A percentile compares a stretch with the other conserved stretches of the same genome.
phyloP scores from a whole-genome alignment of 1,284 basidiomycete genomes.

The Leccinum holopus region DNA sequence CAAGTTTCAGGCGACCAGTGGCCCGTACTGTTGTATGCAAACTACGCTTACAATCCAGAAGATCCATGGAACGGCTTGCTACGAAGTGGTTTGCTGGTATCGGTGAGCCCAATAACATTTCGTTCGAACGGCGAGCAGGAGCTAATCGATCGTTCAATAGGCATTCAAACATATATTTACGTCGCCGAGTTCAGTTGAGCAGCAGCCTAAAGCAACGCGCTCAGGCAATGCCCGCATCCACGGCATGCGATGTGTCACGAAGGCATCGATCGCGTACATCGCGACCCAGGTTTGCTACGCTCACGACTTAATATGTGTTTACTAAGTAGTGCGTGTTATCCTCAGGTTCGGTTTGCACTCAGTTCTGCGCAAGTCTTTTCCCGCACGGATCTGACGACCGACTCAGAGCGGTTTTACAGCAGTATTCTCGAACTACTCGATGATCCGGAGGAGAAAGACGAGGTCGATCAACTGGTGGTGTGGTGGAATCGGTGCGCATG shows the following conservation, averaged over 20 bases:
- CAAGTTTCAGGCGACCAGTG: not conserved
- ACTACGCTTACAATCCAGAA: not conserved
- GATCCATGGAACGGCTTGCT: conserved; percentile 1
- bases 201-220: conserved; percentile 3
- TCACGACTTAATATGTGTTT: not conserved
- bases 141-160: not conserved
- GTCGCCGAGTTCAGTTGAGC: not conserved
- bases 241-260: conserved; percentile 3
- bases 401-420: conserved; percentile 4
- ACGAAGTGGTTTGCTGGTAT: not conserved
- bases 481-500: conserved; percentile 7
- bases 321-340: not conserved
- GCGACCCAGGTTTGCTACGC: conserved; percentile 1
- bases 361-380: conserved; percentile 6
- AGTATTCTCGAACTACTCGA: not conserved
- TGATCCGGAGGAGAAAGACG: not conserved
- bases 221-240: not conserved
- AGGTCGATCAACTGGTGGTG: not conserved
- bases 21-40: not conserved
- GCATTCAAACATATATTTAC: conserved; percentile 7
- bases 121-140: not conserved
- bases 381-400: not conserved
- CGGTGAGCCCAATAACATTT: not conserved
- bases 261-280: conserved; percentile 3
- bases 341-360: not conserved